Evolutionary conservation across 805 yeast species (phyloP), one percentile per base, ranked within the genome.

Genomic region (Isabelozyma rhagii): DNA sequence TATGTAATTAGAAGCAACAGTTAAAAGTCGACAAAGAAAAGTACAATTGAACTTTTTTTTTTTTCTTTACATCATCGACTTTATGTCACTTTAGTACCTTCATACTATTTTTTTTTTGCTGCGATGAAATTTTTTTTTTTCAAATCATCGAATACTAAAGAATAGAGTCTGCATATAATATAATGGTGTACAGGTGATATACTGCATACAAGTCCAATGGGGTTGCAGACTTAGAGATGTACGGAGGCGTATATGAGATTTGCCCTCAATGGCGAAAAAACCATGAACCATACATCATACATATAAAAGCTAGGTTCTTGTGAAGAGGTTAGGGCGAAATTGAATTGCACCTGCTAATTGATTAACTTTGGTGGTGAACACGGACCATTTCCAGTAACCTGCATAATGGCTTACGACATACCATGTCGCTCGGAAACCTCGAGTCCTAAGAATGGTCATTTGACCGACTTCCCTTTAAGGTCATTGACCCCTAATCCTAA

Each of bases 401-500:
- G 25, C 25, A 21, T 36, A 39, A 15, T 39, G 21, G 41, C 11
- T 4, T 40, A 7, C 13, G 27, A 40, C 27, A 31, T 31, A 10
- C 44, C 15, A 31, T 17, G 41, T 39, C 41, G 21, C 14, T 39
- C 21, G 10, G 44, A 27, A 41, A 31, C 36, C 36, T 31, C 36
- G n/a, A 31, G 36, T 31, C 36, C 36, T 31, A 31, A 31, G 13
- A 40, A 40, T 18, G 21, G 18, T 11, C 28, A 40, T 40, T 40
- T 40, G 13, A 11, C 25, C 13, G 28, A 15, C 25, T 40, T 18
- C 43, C 18, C 3, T 39, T 55, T 60, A 15, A 50, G 63, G 27
- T 56, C 68, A 8, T 58, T 64, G 34, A 66, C 72, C 15, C 71
- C 70, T 1, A 54, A 51, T 15, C 58, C 62, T 10, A 48, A 61